These are phyloP conservation scores for Bryoerythrophyllum caledonicum DNA, from an alignment of 225 moss, liverwort and hornwort genomes.

Conservation along the genomic window DNA sequence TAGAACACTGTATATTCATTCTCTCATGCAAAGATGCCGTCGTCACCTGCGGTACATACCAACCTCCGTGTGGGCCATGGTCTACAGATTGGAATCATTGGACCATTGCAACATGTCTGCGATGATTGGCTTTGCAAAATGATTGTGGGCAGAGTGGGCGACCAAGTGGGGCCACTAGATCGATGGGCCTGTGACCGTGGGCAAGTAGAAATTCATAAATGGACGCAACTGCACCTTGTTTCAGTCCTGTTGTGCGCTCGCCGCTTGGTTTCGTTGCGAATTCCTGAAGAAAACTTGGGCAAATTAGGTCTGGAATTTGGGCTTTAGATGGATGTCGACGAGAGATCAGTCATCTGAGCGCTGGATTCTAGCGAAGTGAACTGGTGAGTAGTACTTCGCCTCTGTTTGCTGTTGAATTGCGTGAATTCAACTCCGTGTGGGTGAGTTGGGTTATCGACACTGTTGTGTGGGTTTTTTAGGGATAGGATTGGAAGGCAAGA, in stretches of 20 bases:
- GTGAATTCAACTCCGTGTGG: background rate
- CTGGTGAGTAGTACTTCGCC: background rate
- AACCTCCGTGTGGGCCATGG: conserved; percentile 1
- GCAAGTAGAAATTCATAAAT: background rate
- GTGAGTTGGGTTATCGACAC: too few species aligned
- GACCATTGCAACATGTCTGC: background rate
- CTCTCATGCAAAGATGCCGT: background rate
- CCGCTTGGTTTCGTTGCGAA: background rate
- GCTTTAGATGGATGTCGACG: background rate
- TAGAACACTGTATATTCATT: background rate
- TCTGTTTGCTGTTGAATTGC: background rate
- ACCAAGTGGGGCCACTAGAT: conserved; percentile 6
- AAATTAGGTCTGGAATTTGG: background rate
- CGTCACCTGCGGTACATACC: too few species aligned
- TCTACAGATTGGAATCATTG: background rate
- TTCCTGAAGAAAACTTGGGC: background rate
- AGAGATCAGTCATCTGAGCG: background rate
- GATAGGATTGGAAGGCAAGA: too few species aligned
- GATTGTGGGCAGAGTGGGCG: conserved; percentile 2
- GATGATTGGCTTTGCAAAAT: background rate
- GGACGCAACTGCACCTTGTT: background rate
- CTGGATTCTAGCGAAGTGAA: background rate
- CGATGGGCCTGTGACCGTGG: background rate
- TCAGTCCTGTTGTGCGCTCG: background rate
- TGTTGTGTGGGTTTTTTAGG: too few species aligned